These are phyloP conservation scores for Monosporascus sp. DNA, from an alignment of 2,329 filamentous ascomycete genomes.

Conservation along the genomic window DNA sequence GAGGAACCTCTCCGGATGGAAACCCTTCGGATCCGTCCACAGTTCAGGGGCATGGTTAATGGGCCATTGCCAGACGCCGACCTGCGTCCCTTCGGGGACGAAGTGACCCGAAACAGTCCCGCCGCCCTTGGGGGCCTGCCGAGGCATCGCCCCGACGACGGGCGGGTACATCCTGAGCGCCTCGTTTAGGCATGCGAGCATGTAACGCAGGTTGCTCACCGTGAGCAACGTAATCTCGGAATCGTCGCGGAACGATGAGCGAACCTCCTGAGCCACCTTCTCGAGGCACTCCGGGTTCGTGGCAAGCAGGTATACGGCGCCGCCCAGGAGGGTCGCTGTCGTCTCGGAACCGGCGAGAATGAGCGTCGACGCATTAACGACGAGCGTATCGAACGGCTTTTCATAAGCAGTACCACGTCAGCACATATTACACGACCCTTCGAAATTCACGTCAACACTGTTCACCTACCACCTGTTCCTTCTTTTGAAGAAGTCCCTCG, in stretches of 20 bases:
- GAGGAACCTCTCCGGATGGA: slow-evolving; percentile 20
- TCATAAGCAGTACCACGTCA: background rate
- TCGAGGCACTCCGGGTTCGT: slow-evolving; percentile 29
- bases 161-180: slow-evolving; percentile 31
- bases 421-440: background rate
- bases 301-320: slow-evolving; percentile 32
- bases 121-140: slow-evolving; percentile 12
- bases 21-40: slow-evolving; percentile 13
- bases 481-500: slow-evolving; percentile 17
- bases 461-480: slow-evolving; percentile 10
- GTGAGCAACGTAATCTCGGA: slow-evolving; percentile 27
- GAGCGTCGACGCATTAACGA: slow-evolving; percentile 5
- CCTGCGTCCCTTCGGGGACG: slow-evolving; percentile 9
- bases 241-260: slow-evolving; percentile 31
- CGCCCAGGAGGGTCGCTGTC: slow-evolving; percentile 13
- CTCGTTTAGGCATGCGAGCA: slow-evolving; percentile 32
- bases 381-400: slow-evolving; percentile 2
- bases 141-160: slow-evolving; percentile 21
- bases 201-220: slow-evolving; percentile 25
- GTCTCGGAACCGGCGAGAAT: slow-evolving; percentile 16
- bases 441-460: too few relatives aligned
- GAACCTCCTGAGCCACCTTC: slow-evolving; percentile 37
- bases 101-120: slow-evolving; percentile 12
- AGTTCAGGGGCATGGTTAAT: slow-evolving; percentile 4
- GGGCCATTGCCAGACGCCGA: background rate